A percentile compares a stretch with the other conserved stretches of the same genome.
phyloP scores from a whole-genome alignment of 768 basidiomycete genomes.

The Lactarius vividus region DNA sequence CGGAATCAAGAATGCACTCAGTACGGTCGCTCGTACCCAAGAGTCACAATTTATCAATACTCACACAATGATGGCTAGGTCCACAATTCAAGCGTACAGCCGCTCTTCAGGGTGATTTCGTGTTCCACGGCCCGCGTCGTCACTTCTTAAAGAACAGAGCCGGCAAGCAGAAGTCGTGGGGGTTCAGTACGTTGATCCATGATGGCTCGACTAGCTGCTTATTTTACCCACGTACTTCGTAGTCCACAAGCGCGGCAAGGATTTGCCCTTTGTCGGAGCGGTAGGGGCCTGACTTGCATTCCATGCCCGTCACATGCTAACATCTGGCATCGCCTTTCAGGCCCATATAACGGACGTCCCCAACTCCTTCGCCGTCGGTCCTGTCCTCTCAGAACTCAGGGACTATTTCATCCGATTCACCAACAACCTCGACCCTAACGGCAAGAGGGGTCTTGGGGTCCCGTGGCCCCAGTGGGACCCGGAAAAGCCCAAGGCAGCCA shows the following conservation, averaged over 20 bases:
- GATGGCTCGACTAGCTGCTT: too few species aligned
- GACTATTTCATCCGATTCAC: constrained; percentile 26
- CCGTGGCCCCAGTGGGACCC: constrained; percentile 26
- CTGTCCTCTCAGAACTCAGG: constrained; percentile 6
- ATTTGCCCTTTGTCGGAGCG: constrained; percentile 21
- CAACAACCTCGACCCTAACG: constrained; percentile 26
- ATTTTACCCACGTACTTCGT: not conserved
- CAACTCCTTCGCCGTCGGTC: constrained; percentile 4
- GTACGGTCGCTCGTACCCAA: constrained; percentile 25
- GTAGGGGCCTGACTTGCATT: constrained; percentile 1
- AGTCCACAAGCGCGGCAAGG: constrained; percentile 26
- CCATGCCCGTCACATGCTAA: not conserved
- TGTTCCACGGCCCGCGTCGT: constrained; percentile 27
- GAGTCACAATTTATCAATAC: not conserved
- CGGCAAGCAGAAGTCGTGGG: constrained; percentile 21
- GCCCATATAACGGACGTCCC: constrained; percentile 17
- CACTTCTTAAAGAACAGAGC: constrained; percentile 19
- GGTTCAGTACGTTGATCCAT: constrained; percentile 14
- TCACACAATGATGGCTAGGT: not conserved
- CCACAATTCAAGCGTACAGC: constrained; percentile 27
- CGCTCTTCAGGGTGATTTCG: constrained; percentile 25
- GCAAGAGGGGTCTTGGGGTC: constrained; percentile 2
- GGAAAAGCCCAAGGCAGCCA: constrained; percentile 14
- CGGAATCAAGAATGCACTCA: constrained; percentile 29
- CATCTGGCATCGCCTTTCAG: not conserved